Evolutionary conservation across 2,329 filamentous ascomycete genomes (phyloP).

Genomic region (Colletotrichum sp.): DNA sequence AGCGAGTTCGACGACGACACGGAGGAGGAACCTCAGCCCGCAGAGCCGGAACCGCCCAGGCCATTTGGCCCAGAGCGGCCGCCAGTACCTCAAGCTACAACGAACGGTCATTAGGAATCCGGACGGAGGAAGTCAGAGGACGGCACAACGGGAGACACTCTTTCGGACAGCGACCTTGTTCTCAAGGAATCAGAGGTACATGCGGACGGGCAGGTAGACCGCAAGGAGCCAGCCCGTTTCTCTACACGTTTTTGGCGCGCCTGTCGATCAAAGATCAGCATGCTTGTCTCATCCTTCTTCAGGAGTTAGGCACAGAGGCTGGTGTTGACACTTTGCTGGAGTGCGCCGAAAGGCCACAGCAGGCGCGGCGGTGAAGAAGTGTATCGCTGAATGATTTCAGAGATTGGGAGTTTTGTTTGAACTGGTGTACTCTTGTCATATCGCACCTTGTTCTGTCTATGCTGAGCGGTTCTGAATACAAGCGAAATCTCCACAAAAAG

Average conservation of each 20-base stretch:
- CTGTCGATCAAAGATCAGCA: constrained; percentile 4
- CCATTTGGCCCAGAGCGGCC: constrained; percentile 55
- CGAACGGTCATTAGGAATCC: constrained; percentile 48
- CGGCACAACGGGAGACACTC: not conserved
- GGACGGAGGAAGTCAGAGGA: constrained; percentile 11
- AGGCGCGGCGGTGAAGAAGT: not conserved
- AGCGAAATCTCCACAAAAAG: not conserved
- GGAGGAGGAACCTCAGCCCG: constrained; percentile 52
- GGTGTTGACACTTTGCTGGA: not conserved
- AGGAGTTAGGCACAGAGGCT: not conserved
- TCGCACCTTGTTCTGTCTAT: not conserved
- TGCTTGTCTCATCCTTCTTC: not conserved
- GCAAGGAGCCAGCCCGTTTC: not conserved
- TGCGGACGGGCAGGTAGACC: not conserved
- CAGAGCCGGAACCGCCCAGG: constrained; percentile 40
- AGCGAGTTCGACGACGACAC: constrained; percentile 70
- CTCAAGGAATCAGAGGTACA: not conserved
- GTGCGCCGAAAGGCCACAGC: not conserved
- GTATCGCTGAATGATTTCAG: not conserved
- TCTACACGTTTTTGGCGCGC: constrained; percentile 1
- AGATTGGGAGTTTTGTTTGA: not conserved
- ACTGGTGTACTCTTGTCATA: not conserved
- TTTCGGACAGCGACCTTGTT: not conserved
- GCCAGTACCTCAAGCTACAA: constrained; percentile 39
- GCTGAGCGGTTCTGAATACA: constrained; percentile 7